These are phyloP conservation scores for Mucor circinelloides DNA, from an alignment of 371 early-diverging fungal species.

Conservation along the genomic window DNA sequence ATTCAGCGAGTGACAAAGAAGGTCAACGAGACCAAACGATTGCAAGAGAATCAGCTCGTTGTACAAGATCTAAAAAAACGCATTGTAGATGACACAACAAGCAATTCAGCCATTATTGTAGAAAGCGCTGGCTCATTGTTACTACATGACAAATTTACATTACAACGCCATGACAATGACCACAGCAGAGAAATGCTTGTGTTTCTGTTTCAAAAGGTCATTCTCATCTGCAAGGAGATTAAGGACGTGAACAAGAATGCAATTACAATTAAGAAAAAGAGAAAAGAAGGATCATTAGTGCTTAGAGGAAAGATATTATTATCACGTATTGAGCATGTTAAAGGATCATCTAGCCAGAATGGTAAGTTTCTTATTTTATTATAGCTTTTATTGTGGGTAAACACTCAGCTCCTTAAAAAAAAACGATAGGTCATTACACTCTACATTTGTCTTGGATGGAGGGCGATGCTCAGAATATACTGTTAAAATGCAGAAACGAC, in stretches of 20 bases:
- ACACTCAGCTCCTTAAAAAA: not conserved
- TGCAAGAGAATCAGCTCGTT: conserved; percentile 78
- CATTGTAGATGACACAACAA: conserved; percentile 39
- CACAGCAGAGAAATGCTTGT: conserved; percentile 66
- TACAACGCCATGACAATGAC: conserved; percentile 77
- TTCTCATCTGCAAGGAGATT: conserved; percentile 74
- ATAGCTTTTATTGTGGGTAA: not conserved
- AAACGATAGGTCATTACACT: conserved; percentile 29
- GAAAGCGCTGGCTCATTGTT: conserved; percentile 68
- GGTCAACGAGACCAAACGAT: conserved; percentile 90
- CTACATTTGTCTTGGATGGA: conserved; percentile 43
- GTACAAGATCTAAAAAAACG: conserved; percentile 77
- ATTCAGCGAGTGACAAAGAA: conserved; percentile 85
- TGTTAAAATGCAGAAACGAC: conserved; percentile 84
- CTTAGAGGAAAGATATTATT: conserved; percentile 84
- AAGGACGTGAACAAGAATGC: conserved; percentile 44
- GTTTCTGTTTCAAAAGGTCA: conserved; percentile 87
- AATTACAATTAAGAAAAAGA: conserved; percentile 40
- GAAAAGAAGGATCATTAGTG: conserved; percentile 49
- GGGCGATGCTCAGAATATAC: conserved; percentile 76
- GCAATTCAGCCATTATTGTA: not conserved
- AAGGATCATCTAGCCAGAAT: conserved; percentile 62
- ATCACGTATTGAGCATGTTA: conserved; percentile 77
- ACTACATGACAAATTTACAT: conserved; percentile 81
- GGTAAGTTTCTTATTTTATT: conserved; percentile 32